Evolutionary conservation across 2,329 filamentous ascomycete genomes (phyloP).

Genomic region (Aspergillus spinulosporus): DNA sequence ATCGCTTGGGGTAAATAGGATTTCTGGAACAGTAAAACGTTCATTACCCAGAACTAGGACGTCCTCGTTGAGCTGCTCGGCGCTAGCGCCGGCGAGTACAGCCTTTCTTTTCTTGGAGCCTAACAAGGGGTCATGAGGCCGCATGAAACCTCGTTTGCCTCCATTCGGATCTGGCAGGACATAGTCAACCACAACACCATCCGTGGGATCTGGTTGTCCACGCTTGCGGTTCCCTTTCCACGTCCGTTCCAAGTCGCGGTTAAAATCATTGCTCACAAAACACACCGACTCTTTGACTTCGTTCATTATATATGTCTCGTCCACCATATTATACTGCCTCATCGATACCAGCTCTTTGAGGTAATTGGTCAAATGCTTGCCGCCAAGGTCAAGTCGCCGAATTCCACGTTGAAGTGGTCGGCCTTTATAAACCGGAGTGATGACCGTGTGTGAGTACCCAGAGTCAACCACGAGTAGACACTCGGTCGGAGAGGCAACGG

Average conservation of each 20-base stretch:
- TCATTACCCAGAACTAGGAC: conserved; percentile 86
- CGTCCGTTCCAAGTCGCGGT: conserved; percentile 71
- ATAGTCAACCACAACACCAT: conserved; percentile 77
- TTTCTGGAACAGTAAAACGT: conserved; percentile 83
- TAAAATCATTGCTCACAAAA: conserved; percentile 78
- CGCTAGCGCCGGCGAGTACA: conserved; percentile 49
- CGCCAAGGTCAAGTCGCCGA: conserved; percentile 83
- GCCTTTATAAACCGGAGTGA: conserved; percentile 82
- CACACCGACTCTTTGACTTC: conserved; percentile 92
- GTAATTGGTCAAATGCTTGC: conserved; percentile 91
- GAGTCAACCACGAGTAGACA: conserved; percentile 86
- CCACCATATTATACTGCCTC: conserved; percentile 92
- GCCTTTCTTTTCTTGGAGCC: conserved; percentile 55
- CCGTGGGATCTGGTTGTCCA: conserved; percentile 27
- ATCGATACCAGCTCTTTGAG: conserved; percentile 85
- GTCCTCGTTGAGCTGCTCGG: conserved; percentile 65
- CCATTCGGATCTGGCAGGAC: conserved; percentile 78
- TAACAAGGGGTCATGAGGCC: conserved; percentile 71
- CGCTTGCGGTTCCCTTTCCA: conserved; percentile 71
- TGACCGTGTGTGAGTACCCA: conserved; percentile 88
- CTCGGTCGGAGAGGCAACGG: conserved; percentile 62
- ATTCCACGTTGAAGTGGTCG: conserved; percentile 77
- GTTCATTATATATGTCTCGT: conserved; percentile 90
- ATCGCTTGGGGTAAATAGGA: conserved; percentile 83
- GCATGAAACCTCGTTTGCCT: conserved; percentile 65